phyloP scores from a whole-genome alignment of 2,329 filamentous ascomycete species.

The Bipolaris gigantea region DNA sequence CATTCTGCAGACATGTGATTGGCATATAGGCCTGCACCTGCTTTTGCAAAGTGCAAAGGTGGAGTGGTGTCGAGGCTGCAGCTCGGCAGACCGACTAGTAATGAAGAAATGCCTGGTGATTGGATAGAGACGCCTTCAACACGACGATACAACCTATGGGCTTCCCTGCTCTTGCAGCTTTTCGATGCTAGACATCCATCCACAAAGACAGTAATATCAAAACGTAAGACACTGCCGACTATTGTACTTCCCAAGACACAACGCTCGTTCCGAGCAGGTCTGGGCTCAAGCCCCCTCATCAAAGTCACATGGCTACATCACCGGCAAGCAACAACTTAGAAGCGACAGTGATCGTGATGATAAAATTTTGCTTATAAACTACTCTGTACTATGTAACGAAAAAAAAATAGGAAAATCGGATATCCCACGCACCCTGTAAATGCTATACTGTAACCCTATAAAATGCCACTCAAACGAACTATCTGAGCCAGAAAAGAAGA shows the following conservation, averaged over 20 bases:
- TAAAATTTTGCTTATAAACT: slow-evolving; percentile 2
- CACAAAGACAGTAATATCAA: too few relatives aligned
- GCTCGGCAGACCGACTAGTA: background rate
- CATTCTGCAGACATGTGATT: background rate
- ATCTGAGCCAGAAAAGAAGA: background rate
- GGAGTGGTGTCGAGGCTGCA: background rate
- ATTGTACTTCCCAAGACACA: too few relatives aligned
- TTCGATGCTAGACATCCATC: too few relatives aligned
- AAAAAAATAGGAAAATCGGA: background rate
- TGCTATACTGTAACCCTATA: slow-evolving; percentile 4
- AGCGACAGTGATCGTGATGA: background rate
- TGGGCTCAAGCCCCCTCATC: background rate
- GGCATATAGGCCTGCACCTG: background rate
- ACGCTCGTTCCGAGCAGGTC: too few relatives aligned
- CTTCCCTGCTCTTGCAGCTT: too few relatives aligned
- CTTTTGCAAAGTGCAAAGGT: background rate
- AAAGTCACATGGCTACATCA: background rate
- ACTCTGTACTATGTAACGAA: background rate
- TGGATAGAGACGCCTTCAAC: too few relatives aligned
- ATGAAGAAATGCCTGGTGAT: too few relatives aligned
- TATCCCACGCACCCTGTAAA: slow-evolving; percentile 10
- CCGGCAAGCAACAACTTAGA: too few relatives aligned
- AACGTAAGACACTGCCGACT: too few relatives aligned
- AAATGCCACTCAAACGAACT: background rate
- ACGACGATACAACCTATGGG: background rate